Conservation (phyloP, 352 stramenopile genomes). For the Pythium oligandrum region DNA sequence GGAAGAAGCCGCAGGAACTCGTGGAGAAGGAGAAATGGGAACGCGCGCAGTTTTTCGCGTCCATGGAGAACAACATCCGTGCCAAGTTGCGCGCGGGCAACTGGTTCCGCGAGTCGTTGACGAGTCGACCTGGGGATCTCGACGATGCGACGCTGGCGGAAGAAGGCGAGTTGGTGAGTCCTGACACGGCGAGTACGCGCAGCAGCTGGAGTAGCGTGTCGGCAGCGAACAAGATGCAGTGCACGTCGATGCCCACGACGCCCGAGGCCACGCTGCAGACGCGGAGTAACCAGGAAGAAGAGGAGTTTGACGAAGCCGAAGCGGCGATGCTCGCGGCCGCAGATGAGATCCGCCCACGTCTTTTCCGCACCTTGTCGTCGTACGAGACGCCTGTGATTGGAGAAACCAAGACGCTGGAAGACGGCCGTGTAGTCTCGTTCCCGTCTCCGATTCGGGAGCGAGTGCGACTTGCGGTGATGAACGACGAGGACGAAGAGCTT, state of each 20-base stretch:
- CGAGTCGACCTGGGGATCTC: constrained; percentile 15
- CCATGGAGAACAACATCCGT: constrained; percentile 97
- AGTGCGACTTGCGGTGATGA: constrained; percentile 38
- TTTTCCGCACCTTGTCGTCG: constrained; percentile 74
- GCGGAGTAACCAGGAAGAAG: constrained; percentile 31
- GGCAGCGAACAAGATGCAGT: constrained; percentile 12
- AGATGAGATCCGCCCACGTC: constrained; percentile 31
- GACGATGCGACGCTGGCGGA: not conserved
- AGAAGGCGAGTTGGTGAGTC: not conserved
- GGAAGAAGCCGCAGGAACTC: constrained; percentile 91
- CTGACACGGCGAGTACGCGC: constrained; percentile 23
- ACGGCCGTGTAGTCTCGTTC: constrained; percentile 20
- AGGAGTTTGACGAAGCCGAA: constrained; percentile 20
- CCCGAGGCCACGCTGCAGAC: constrained; percentile 23
- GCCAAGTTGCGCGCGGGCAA: constrained; percentile 69
- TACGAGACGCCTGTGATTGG: constrained; percentile 70
- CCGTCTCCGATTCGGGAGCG: constrained; percentile 70
- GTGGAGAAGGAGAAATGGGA: constrained; percentile 76
- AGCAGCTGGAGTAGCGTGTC: constrained; percentile 24
- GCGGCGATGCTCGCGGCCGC: constrained; percentile 7
- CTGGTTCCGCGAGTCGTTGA: constrained; percentile 41
- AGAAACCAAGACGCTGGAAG: constrained; percentile 39
- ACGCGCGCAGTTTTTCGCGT: constrained; percentile 90
- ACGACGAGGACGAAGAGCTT: constrained; percentile 4
- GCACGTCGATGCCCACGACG: constrained; percentile 41